Evolutionary conservation across 2,329 filamentous ascomycete genomes (phyloP), one percentile per base, ranked within the genome.

Genomic region (Emmonsiellopsis sp.): DNA sequence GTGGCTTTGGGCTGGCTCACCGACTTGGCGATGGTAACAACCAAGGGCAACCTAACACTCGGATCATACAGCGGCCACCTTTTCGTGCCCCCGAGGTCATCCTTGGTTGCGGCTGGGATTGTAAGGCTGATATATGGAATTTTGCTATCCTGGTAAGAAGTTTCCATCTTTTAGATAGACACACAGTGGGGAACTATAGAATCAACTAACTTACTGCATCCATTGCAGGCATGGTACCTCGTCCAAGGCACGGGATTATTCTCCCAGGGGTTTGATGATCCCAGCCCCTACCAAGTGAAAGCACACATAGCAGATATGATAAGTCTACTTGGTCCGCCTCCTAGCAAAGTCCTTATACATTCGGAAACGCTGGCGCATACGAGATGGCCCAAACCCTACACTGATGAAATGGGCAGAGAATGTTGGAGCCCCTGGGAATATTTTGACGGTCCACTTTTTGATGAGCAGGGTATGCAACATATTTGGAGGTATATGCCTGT

Each of bases 261-360:
- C 13, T 10, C 2, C 32, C 2, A 49, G 2, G 3, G 2, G 11
- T 49, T 32, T 33, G 46, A 45, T 31, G 21, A 21, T 45, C 37
- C 10, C 11, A 14, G 43, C 6, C 11, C 11, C 11, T 45, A 14
- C 43, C 21, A 31, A 4, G 5, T 11, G 3, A 17, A 31, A n/a
- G 43, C 43, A 13, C 43, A 31, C 49, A 5, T 45, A 34, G 70
- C 72, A 1, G 70, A 75, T 55, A 71, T 75, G 1, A 65, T 72
- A 10, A 63, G 58, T 2, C 51, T 75, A 0, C 64, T 76, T 8
- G 72, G 72, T 0, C 60, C 58, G 6, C 71, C 72, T 14, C 70
- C 71, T 2, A 52, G 56, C 2, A 52, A 53, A 0, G 58, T 72
- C 1, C 57, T 70, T 51, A 21, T 53, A 1, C 54, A 45, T 3